Evolutionary conservation across 345 rosid species (phyloP), one percentile per base, ranked within the genome.

Genomic region (Limnanthes douglasii): DNA sequence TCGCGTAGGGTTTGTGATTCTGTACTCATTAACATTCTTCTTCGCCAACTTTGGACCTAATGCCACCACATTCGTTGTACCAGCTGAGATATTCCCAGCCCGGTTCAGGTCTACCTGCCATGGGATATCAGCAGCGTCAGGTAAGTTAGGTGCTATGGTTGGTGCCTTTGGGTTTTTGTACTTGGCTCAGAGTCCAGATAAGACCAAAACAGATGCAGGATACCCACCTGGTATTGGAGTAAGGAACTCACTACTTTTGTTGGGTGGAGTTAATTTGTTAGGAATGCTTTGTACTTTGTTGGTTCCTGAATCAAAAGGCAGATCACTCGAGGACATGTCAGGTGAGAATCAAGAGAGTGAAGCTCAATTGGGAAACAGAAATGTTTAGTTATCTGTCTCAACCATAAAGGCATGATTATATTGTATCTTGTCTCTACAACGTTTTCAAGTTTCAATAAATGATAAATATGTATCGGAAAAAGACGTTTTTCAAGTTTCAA

Each of bases 1-100:
- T 60, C 46, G 72, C 45, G 69, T 84, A 4, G 86, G 95, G 16
- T 84, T 84, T 28, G 84, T 84, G 25, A 43, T 50, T 1, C 46
- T 84, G 42, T 84, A 84, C 60, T 72, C 88, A 0, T 29, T 79
- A 10, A 79, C 95, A 12, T 84, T 84, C 70, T 84, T 84, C 69
- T 84, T 84, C 16, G 76, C 93, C 0, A 78, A 84, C 65, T 84
- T 79, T 29, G 95, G 95, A 32, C 95, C 95, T 9, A 83, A 83
- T 18, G 92, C 92, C 1, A 83, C 86, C 6, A 78, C 95, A 19
- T 83, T 78, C 31, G 83, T 84, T 0, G 93, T 79, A 31, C 93
- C 95, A 0, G 95, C 88, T 4, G 93, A 79, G 67, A 84, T 79
- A 37, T 85, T 85, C 65, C 88, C 88, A 2, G 93, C 93, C 8